Base-by-base conservation (phyloP, 768 basidiomycete species). In the Sporobolomyces pararoseus region DNA sequence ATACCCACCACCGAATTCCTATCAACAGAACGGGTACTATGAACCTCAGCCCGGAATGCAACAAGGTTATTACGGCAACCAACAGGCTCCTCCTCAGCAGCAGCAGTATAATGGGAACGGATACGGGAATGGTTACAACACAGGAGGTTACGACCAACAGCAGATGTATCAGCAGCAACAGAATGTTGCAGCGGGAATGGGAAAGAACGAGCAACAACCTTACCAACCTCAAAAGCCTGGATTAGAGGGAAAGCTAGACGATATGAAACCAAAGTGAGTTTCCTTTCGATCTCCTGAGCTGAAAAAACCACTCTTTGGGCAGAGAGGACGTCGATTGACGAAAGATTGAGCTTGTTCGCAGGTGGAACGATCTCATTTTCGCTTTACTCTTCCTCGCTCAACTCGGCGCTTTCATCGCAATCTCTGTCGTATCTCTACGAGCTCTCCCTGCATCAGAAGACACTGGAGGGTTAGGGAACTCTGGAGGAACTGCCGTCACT, bases 361-460 rank as follows among this genome's bases (percentile, higher is more conserved):
- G n/a, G n/a, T 76, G 70, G 68, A 75, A 77, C 66, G 77, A 77
- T 63, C 27, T 77, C 23, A 47, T 61, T 50, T 72, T 65, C 31
- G 70, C 66, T 10, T 46, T 75, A n/a, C 58, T 77, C n/a, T 77
- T 77, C 72, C 46, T 68, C 51, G 77, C 77, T 29, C 77, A 77
- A 39, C 68, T 77, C 57, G 37, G 42, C 17, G 77, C 59, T 19
- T 76, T 75, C 71, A 68, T 77, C 57, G 77, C 72, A 27, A 39
- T 77, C 47, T 44, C 68, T 46, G 75, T 77, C 61, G 65, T 77
- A 50, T 68, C 70, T 23, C 67, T 77, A 0, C 66, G 71, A 21
- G 64, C 71, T 10, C 61, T 76, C 0, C 64, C 52, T 7, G 42
- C 62, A 7, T 66, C 59, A 35, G 17, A 44, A 7, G 35, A 3